Evolutionary conservation across 164 flowering plant species (phyloP), one percentile per base, ranked within the genome.

Genomic region (Nymphaea colorata): DNA sequence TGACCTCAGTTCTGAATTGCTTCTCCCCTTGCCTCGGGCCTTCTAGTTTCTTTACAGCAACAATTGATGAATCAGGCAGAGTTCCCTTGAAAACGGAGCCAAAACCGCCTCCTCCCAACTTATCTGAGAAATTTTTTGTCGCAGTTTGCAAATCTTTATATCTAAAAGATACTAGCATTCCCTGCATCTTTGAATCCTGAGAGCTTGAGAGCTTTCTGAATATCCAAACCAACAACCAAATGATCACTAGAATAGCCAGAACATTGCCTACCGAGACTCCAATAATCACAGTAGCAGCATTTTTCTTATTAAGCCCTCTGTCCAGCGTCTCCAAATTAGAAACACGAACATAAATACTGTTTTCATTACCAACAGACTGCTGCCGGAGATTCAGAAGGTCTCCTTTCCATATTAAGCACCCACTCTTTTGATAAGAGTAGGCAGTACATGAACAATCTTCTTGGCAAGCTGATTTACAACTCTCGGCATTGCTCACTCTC

Each of bases 1-100:
- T 81, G 15, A 88, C 93, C 68, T 88, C 91, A 4, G 82, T 62
- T 57, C 85, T 70, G 65, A 85, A 85, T 65, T 83, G 87, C 76
- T 85, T 85, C 61, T 83, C 85, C 5, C 82, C 84, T 73, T 85
- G 93, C 14, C 74, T 69, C 16, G 73, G 16, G 70, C 83, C 73
- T 66, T 84, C 82, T 3, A 86, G 86, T 65, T 72, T 76, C 81
- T 84, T 84, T 68, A 81, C 84, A 0, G 87, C 86, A 18, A 84
- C 66, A 16, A 67, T 68, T 15, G 79, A 69, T 11, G 80, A 74
- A 67, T 80, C 76, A 11, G 81, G 77, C 66, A 79, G 66, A 4
- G 76, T 73, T 41, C 87, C 90, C 66, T 77, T 82, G 53, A 75
- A 84, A 42, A 82, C 87, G 66, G 81, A 82, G 18, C 87, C 87